Evolutionary conservation across 176 grass and related monocot genomes (phyloP).

Genomic region (Thinopyrum elongatum): DNA sequence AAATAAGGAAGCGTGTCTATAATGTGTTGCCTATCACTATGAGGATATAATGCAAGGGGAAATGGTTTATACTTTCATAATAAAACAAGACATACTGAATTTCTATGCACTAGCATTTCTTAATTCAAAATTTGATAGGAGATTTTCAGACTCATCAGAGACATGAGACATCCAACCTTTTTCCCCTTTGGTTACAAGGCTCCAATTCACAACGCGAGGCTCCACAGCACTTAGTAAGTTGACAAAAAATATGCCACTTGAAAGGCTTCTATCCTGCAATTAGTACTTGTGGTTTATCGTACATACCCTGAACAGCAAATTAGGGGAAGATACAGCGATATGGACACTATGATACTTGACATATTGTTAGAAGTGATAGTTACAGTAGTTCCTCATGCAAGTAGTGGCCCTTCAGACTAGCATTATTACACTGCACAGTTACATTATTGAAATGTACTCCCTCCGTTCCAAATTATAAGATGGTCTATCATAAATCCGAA

Average conservation of each 20-base stretch:
- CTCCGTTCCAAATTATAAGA: too few relatives aligned
- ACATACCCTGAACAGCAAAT: conserved; percentile 4
- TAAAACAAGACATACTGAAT: background rate
- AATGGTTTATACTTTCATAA: background rate
- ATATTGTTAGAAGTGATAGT: background rate
- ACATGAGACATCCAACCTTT: conserved; percentile 47
- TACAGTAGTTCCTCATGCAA: background rate
- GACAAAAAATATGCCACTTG: conserved; percentile 94
- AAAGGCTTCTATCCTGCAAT: conserved; percentile 90
- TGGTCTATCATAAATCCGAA: too few relatives aligned
- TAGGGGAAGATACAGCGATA: background rate
- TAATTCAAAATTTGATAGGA: background rate
- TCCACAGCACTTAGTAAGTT: conserved; percentile 77
- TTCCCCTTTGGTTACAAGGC: conserved; percentile 88
- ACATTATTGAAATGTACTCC: background rate
- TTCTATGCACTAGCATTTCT: background rate
- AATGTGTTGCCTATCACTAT: background rate
- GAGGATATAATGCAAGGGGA: background rate
- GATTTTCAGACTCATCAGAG: background rate
- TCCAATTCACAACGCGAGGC: conserved; percentile 89
- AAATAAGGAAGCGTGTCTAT: conserved; percentile 9
- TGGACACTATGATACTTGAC: background rate
- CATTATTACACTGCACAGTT: background rate
- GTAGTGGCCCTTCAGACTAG: background rate
- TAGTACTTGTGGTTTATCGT: conserved; percentile 3